Conservation (phyloP, 2,329 filamentous ascomycete genomes). For the Trichoderma hamatum region DNA sequence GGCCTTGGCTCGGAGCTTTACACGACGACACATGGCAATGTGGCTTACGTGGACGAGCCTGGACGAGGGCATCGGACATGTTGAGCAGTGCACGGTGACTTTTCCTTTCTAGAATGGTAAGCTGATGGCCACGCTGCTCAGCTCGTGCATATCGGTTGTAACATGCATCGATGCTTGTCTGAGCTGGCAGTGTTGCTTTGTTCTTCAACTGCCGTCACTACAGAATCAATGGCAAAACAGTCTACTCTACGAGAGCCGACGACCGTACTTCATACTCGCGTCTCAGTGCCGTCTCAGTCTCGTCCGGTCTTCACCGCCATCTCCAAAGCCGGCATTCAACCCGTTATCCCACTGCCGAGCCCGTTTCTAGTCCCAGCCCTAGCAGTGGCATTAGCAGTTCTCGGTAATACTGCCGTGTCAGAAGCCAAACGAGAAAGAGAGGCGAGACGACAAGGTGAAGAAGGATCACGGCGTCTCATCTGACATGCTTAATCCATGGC, state of each 20-base stretch:
- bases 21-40: background rate
- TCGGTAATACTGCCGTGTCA: background rate
- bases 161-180: background rate
- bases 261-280: background rate
- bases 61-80: background rate
- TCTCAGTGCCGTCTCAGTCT: background rate
- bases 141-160: background rate
- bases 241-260: background rate
- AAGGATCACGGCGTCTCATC: slow-evolving; percentile 6
- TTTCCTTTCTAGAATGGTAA: background rate
- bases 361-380: background rate
- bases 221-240: background rate
- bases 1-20: background rate
- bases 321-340: background rate
- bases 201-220: too few relatives aligned
- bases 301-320: slow-evolving; percentile 7
- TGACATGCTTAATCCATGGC: slow-evolving; percentile 1
- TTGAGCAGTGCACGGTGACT: background rate
- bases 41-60: slow-evolving; percentile 5
- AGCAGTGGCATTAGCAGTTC: background rate
- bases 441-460: background rate
- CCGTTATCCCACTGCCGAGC: slow-evolving; percentile 1
- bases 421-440: background rate
- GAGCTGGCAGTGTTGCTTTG: background rate
- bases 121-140: slow-evolving; percentile 4